Evolutionary conservation across 2,329 filamentous ascomycete species (phyloP).

Genomic region (Cercospora sp.): DNA sequence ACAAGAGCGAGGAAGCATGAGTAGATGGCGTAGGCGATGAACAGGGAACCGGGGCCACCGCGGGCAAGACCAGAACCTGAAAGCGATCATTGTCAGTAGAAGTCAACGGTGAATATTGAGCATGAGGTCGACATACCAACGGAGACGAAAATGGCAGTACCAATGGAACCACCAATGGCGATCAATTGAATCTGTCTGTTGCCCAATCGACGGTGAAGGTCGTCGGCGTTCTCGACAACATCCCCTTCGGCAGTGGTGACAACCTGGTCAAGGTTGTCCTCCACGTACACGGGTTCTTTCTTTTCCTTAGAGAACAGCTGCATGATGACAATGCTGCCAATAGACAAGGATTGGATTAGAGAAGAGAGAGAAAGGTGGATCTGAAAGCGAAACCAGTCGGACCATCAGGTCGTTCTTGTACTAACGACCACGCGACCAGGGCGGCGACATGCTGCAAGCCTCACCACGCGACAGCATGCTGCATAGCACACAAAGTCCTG

Average conservation of each 20-base stretch:
- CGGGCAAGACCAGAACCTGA: constrained; percentile 48
- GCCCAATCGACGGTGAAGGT: constrained; percentile 51
- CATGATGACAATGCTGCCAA: background rate
- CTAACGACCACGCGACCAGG: constrained; percentile 4
- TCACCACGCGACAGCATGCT: constrained; percentile 11
- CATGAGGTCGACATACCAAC: constrained; percentile 47
- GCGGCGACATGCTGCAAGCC: constrained; percentile 2
- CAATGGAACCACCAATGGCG: constrained; percentile 23
- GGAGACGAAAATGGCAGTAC: constrained; percentile 39
- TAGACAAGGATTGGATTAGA: background rate
- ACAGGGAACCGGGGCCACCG: constrained; percentile 41
- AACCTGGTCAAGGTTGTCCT: constrained; percentile 19
- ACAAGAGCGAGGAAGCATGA: constrained; percentile 57
- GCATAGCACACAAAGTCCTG: background rate
- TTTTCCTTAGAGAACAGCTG: constrained; percentile 7
- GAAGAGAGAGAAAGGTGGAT: background rate
- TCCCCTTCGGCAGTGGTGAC: constrained; percentile 30
- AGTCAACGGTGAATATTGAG: background rate
- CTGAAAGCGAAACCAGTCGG: background rate
- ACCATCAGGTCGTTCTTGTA: constrained; percentile 8
- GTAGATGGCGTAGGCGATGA: constrained; percentile 38
- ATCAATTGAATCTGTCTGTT: constrained; percentile 45
- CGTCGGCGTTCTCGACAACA: constrained; percentile 37
- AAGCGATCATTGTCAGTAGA: background rate
- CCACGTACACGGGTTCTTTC: constrained; percentile 7